These are phyloP conservation scores for Phyllostachys edulis DNA, from an alignment of 176 grass and related monocot species.

Conservation along the genomic window DNA sequence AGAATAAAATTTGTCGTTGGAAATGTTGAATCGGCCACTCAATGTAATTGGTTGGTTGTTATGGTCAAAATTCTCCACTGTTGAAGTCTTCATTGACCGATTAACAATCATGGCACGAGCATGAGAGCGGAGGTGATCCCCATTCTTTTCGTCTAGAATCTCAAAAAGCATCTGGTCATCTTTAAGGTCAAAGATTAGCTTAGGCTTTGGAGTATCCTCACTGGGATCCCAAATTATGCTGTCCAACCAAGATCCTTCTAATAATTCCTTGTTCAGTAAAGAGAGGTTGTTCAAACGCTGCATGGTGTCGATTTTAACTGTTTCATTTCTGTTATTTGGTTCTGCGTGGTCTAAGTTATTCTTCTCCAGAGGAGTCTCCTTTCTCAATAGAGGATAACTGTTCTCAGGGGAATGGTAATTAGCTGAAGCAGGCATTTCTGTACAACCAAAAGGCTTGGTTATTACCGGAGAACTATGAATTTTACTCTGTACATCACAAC, in stretches of 20 bases:
- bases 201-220: slow-evolving; percentile 66
- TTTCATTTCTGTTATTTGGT: slow-evolving; percentile 36
- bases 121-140: slow-evolving; percentile 77
- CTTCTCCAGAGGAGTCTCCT: slow-evolving; percentile 28
- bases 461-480: slow-evolving; percentile 19
- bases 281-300: slow-evolving; percentile 59
- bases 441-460: slow-evolving; percentile 39
- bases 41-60: slow-evolving; percentile 50
- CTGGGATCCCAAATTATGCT: slow-evolving; percentile 80
- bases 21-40: slow-evolving; percentile 74
- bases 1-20: slow-evolving; percentile 96
- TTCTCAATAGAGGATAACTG: slow-evolving; percentile 34
- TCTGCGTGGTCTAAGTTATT: slow-evolving; percentile 29
- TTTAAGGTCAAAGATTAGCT: slow-evolving; percentile 90
- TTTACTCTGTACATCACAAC: slow-evolving; percentile 35
- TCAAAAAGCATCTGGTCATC: slow-evolving; percentile 99
- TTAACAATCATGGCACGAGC: slow-evolving; percentile 82
- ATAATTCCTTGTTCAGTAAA: slow-evolving; percentile 72
- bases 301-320: slow-evolving; percentile 46
- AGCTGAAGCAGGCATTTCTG: slow-evolving; percentile 48
- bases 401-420: slow-evolving; percentile 30
- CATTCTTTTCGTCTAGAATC: slow-evolving; percentile 74
- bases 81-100: slow-evolving; percentile 54
- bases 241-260: slow-evolving; percentile 86
- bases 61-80: slow-evolving; percentile 54